Evolutionary conservation across 495 filamentous ascomycete species (phyloP).

Genomic region (Cercophora sp.): DNA sequence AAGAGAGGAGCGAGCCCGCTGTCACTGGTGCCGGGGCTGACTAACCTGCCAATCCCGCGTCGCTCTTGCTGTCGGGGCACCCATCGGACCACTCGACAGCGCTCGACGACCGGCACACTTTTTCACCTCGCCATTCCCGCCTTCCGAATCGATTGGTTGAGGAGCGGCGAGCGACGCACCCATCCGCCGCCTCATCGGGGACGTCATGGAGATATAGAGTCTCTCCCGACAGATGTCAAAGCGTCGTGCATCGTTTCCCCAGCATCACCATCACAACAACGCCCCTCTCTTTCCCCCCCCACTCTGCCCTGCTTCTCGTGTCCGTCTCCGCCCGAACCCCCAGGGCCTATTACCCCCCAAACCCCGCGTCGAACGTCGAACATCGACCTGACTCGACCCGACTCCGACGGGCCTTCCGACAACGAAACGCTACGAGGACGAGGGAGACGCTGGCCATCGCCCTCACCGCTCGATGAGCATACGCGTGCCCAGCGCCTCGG

Average conservation of each 20-base stretch:
- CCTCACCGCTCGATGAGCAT: conserved; percentile 14
- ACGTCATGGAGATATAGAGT: conserved; percentile 34
- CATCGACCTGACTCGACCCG: conserved; percentile 3
- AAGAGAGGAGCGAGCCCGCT: neutral
- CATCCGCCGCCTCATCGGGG: conserved; percentile 39
- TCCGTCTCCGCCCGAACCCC: conserved; percentile 10
- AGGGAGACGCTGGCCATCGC: conserved; percentile 7
- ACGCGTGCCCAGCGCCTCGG: conserved; percentile 28
- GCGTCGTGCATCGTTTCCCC: conserved; percentile 18
- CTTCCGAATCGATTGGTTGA: conserved; percentile 39
- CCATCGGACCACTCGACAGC: conserved; percentile 30
- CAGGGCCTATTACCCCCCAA: conserved; percentile 12
- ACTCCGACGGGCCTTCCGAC: conserved; percentile 8
- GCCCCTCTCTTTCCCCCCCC: conserved; percentile 1
- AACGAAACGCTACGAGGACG: too few species aligned
- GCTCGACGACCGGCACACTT: conserved; percentile 23
- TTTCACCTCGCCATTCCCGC: conserved; percentile 32
- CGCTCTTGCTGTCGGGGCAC: conserved; percentile 25
- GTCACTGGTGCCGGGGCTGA: conserved; percentile 28
- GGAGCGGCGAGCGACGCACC: conserved; percentile 27
- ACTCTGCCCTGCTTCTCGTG: too few species aligned
- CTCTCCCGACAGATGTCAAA: conserved; percentile 18
- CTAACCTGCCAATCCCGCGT: conserved; percentile 41
- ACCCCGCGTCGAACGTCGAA: conserved; percentile 12
- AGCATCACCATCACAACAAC: conserved; percentile 17